Evolutionary conservation across 1,139 yeast species (phyloP).

Genomic region (Suhomyces yuchorum): DNA sequence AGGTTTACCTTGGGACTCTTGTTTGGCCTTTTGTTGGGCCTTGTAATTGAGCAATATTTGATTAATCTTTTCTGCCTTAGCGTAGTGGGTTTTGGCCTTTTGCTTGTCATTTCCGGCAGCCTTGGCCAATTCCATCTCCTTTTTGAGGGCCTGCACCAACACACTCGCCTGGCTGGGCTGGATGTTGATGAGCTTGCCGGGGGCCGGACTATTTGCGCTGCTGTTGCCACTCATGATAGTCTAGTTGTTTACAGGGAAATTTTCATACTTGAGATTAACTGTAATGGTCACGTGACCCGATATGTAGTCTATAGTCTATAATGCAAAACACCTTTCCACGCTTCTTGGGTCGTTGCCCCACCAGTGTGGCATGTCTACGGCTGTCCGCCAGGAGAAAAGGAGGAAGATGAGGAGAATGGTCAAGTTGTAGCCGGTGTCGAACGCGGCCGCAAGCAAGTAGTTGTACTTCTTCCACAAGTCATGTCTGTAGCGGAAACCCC

Average conservation of each 20-base stretch:
- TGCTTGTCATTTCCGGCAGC: conserved; percentile 55
- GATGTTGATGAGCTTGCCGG: conserved; percentile 21
- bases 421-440: conserved; percentile 52
- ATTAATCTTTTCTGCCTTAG: conserved; percentile 69
- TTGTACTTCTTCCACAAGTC: conserved; percentile 45
- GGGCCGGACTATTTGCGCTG: conserved; percentile 22
- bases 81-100: conserved; percentile 65
- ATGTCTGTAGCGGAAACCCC: conserved; percentile 40
- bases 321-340: conserved; percentile 47
- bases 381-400: conserved; percentile 34
- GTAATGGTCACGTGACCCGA: conserved; percentile 1
- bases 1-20: conserved; percentile 12
- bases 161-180: conserved; percentile 63
- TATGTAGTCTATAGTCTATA: neutral
- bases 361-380: conserved; percentile 44
- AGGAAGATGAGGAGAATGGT: conserved; percentile 41
- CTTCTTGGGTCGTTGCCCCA: conserved; percentile 49
- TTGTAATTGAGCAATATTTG: conserved; percentile 46
- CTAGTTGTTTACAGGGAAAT: conserved; percentile 1
- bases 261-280: neutral
- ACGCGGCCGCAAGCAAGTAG: conserved; percentile 51
- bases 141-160: conserved; percentile 58
- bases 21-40: conserved; percentile 33
- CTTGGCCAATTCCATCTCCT: conserved; percentile 65
- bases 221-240: conserved; percentile 5